Conservation (phyloP, 441 rosid genomes). For the Brassica hybrid region DNA sequence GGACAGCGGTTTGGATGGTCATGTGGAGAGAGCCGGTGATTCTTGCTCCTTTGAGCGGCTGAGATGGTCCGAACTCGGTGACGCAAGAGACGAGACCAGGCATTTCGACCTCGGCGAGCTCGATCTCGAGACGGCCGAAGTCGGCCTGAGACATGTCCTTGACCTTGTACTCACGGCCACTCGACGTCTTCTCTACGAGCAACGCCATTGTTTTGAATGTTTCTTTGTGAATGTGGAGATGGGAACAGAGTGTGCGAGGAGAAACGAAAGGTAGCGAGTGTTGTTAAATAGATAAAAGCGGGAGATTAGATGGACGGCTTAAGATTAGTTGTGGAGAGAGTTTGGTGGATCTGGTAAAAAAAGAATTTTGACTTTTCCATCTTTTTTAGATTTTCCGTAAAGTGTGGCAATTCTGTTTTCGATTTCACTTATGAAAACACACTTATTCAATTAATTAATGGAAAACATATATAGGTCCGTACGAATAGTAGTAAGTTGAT, state of each 20-base stretch:
- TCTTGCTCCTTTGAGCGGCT: constrained; percentile 84
- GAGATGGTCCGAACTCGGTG: constrained; percentile 82
- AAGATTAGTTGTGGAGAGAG: constrained; percentile 1
- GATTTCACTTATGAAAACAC: constrained; percentile 2
- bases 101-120: constrained; percentile 92
- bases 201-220: constrained; percentile 31
- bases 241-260: background rate
- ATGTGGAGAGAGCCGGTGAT: constrained; percentile 97
- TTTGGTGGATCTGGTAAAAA: background rate
- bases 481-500: background rate
- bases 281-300: background rate
- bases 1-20: constrained; percentile 94
- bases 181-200: constrained; percentile 57
- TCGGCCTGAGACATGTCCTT: too few species aligned
- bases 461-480: background rate
- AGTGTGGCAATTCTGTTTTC: background rate
- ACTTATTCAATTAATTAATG: background rate
- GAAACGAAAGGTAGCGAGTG: background rate
- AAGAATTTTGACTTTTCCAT: background rate
- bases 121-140: too few species aligned
- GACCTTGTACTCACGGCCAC: too few species aligned
- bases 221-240: background rate
- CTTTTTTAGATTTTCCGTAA: background rate
- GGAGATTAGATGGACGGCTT: background rate
- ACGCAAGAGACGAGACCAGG: constrained; percentile 88